These are phyloP conservation scores for Psophocarpus tetragonolobus DNA, from an alignment of 306 rosid genomes.

Conservation along the genomic window DNA sequence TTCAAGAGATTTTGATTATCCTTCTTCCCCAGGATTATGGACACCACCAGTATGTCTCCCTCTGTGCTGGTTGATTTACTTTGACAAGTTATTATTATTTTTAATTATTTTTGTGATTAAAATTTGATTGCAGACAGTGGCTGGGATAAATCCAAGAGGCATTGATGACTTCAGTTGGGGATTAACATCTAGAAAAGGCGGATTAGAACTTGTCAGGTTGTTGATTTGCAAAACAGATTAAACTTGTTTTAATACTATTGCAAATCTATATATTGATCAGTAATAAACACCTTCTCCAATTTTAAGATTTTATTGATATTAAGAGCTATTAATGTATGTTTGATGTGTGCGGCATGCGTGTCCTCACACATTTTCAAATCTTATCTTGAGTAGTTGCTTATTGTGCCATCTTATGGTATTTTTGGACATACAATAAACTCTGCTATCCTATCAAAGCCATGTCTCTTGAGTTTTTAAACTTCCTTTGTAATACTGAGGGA, in stretches of 20 bases:
- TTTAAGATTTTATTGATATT: neutral
- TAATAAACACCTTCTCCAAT: constrained; percentile 4
- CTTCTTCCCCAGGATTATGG: constrained; percentile 83
- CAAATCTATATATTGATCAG: constrained; percentile 26
- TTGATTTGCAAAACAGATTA: constrained; percentile 34
- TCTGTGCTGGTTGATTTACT: constrained; percentile 27
- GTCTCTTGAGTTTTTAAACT: neutral
- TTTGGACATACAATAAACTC: neutral
- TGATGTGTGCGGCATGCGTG: constrained; percentile 5
- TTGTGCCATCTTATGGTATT: neutral
- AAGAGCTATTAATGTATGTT: neutral
- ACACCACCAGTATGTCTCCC: constrained; percentile 53
- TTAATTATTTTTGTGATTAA: neutral
- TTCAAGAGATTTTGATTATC: constrained; percentile 57
- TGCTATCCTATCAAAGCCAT: neutral
- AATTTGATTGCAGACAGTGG: constrained; percentile 53
- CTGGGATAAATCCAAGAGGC: constrained; percentile 66
- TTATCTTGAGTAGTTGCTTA: neutral
- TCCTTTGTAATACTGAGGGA: neutral
- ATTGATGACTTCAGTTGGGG: constrained; percentile 62
- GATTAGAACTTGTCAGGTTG: constrained; percentile 84
- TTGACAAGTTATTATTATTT: neutral
- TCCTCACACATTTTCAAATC: neutral
- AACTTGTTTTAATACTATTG: constrained; percentile 12
- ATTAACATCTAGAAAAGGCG: constrained; percentile 61